Evolutionary conservation across 139 green algal genomes (phyloP).

Genomic region (Chlorella ohadii): DNA sequence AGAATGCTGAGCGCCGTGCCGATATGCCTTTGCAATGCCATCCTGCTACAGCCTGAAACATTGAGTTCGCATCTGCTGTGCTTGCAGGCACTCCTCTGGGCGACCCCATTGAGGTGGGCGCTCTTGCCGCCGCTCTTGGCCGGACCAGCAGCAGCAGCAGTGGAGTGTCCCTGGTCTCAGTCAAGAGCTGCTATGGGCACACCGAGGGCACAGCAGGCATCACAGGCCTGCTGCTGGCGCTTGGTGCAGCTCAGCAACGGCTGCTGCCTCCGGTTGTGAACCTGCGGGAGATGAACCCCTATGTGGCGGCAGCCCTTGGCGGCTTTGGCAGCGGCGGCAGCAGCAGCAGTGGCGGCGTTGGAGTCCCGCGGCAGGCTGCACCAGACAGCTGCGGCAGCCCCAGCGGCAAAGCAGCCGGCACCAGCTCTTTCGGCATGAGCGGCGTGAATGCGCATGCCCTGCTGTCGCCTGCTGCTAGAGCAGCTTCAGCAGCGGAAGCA

Average conservation of each 20-base stretch:
- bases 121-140: slow-evolving; percentile 6
- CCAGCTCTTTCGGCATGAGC: slow-evolving; percentile 56
- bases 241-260: slow-evolving; percentile 16
- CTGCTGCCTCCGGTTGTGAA: slow-evolving; percentile 56
- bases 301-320: slow-evolving; percentile 51
- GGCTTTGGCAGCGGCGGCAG: background rate
- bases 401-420: slow-evolving; percentile 4
- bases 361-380: slow-evolving; percentile 61
- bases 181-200: slow-evolving; percentile 69
- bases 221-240: slow-evolving; percentile 72
- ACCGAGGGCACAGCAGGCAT: slow-evolving; percentile 67
- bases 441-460: slow-evolving; percentile 58
- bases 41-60: too few species aligned
- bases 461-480: background rate
- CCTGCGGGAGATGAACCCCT: slow-evolving; percentile 73
- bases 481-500: background rate
- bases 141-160: background rate
- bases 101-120: slow-evolving; percentile 70
- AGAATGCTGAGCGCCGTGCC: background rate
- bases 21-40: too few species aligned
- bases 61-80: too few species aligned
- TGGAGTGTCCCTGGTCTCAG: slow-evolving; percentile 20
- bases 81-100: slow-evolving; percentile 69
- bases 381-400: slow-evolving; percentile 46
- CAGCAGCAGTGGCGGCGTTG: background rate